These are phyloP conservation scores for Croton laevigatus DNA, from an alignment of 441 rosid species.

Conservation along the genomic window DNA sequence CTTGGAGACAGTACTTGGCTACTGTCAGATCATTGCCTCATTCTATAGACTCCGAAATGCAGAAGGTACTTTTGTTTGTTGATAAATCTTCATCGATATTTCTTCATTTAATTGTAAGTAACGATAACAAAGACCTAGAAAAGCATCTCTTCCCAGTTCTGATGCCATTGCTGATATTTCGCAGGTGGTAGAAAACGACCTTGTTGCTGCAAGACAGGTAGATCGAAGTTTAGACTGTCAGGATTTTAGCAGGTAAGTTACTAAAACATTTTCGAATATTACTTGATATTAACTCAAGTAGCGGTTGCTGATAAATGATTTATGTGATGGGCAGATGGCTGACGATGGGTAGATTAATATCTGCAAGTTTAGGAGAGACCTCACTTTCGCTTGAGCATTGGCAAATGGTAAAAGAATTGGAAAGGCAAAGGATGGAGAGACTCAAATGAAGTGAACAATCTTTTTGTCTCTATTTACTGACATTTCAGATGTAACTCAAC, in stretches of 20 bases:
- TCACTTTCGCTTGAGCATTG: slow-evolving; percentile 64
- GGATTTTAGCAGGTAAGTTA: slow-evolving; percentile 72
- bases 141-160: background rate
- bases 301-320: too few relatives aligned
- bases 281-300: background rate
- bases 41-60: slow-evolving; percentile 65
- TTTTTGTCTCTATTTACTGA: background rate
- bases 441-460: slow-evolving; percentile 28
- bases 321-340: slow-evolving; percentile 45
- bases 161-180: slow-evolving; percentile 6
- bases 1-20: slow-evolving; percentile 46
- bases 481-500: background rate
- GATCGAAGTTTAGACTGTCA: slow-evolving; percentile 72
- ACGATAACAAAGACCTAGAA: too few relatives aligned
- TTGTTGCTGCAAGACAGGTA: slow-evolving; percentile 76
- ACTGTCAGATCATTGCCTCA: slow-evolving; percentile 66
- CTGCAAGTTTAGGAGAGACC: slow-evolving; percentile 72
- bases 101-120: background rate
- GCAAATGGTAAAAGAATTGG: slow-evolving; percentile 86
- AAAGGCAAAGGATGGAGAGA: slow-evolving; percentile 76
- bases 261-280: background rate
- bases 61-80: slow-evolving; percentile 42
- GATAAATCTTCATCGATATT: background rate
- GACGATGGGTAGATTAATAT: slow-evolving; percentile 81
- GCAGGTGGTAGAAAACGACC: slow-evolving; percentile 77